These are phyloP conservation scores for Solanum bulbocastanum DNA, from an alignment of 257 asterid species.

Conservation along the genomic window DNA sequence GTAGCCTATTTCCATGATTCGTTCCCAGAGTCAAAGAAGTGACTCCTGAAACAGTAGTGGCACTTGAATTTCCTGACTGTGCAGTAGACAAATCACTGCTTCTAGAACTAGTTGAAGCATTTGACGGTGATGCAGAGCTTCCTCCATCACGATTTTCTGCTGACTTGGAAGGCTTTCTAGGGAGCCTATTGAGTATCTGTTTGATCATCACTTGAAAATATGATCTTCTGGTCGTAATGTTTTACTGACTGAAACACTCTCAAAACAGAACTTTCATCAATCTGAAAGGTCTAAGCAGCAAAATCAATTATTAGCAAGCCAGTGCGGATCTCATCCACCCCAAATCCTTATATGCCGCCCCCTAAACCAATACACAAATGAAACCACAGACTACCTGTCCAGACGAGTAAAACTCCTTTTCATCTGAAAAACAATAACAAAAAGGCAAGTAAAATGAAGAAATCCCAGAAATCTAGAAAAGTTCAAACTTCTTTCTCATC, in stretches of 20 bases:
- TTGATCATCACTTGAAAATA: slow-evolving; percentile 45
- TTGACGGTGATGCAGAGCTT: slow-evolving; percentile 28
- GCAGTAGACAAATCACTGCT: slow-evolving; percentile 20
- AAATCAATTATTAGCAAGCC: slow-evolving; percentile 1
- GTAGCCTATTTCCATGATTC: slow-evolving; percentile 22
- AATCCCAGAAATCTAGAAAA: neutral
- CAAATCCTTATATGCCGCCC: slow-evolving; percentile 14
- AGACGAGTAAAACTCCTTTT: slow-evolving; percentile 6
- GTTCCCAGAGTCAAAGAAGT: slow-evolving; percentile 14
- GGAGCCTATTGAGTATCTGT: slow-evolving; percentile 63
- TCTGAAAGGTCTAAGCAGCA: slow-evolving; percentile 3
- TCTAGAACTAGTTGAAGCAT: slow-evolving; percentile 30
- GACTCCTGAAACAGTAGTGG: slow-evolving; percentile 17
- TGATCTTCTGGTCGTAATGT: slow-evolving; percentile 8
- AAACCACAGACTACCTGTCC: slow-evolving; percentile 1
- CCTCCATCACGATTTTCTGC: slow-evolving; percentile 60
- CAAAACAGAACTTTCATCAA: neutral
- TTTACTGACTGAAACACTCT: neutral
- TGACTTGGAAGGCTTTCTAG: slow-evolving; percentile 53
- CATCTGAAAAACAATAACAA: slow-evolving; percentile 20
- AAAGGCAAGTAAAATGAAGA: neutral
- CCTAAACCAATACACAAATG: slow-evolving; percentile 10
- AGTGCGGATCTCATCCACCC: slow-evolving; percentile 6
- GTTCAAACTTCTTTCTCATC: neutral
- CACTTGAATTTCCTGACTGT: slow-evolving; percentile 20